These are phyloP conservation scores for Nymphaea colorata DNA, from an alignment of 164 flowering plant species.

Conservation along the genomic window DNA sequence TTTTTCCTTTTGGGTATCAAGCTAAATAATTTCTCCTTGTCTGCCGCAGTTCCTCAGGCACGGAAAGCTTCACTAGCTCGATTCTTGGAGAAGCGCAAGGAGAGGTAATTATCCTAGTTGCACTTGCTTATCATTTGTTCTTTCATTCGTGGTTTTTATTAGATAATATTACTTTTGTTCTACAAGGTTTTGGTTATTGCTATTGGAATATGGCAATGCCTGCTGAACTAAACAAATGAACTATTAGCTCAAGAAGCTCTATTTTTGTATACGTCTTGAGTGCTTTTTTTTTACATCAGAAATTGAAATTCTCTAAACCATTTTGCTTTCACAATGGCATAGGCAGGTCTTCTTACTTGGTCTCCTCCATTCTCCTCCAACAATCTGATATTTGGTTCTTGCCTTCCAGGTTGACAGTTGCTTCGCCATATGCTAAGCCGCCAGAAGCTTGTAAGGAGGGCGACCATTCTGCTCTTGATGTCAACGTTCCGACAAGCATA, in stretches of 20 bases:
- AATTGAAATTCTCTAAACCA: background rate
- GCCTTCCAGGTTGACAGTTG: background rate
- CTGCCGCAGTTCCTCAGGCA: conserved; percentile 64
- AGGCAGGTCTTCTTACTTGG: no score
- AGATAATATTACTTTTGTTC: background rate
- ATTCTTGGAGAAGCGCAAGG: conserved; percentile 86
- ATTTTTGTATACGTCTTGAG: background rate
- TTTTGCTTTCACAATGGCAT: background rate
- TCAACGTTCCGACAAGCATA: background rate
- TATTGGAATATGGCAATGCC: background rate
- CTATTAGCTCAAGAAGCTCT: background rate
- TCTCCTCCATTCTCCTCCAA: background rate
- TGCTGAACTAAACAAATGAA: background rate
- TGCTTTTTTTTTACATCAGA: background rate
- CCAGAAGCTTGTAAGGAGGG: background rate
- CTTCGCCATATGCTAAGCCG: background rate
- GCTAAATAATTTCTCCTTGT: conserved; percentile 3
- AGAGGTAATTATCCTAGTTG: conserved; percentile 37
- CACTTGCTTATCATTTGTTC: no score
- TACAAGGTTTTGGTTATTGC: background rate
- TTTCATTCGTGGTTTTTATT: background rate
- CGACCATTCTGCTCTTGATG: background rate
- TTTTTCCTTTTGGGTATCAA: background rate
- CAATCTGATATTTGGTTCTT: background rate
- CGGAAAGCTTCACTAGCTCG: conserved; percentile 89